phyloP scores from a whole-genome alignment of 2,329 filamentous ascomycete species.

The Pseudofabraea citricarpa region DNA sequence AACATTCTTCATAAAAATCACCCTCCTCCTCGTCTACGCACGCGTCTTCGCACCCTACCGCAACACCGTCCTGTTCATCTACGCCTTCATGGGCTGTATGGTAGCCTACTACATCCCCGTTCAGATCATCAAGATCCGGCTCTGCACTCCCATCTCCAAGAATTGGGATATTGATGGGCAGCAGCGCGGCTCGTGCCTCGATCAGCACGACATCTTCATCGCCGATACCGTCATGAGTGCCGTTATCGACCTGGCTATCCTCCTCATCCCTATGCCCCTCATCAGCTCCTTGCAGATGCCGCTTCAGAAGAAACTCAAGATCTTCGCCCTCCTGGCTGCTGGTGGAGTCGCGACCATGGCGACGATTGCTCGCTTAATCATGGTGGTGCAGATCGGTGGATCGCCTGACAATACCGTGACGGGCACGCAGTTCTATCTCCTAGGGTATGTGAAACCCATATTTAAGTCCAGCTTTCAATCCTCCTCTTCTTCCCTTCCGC shows the following conservation, averaged over 20 bases:
- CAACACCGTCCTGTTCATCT: constrained; percentile 22
- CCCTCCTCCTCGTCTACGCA: constrained; percentile 28
- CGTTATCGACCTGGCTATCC: constrained; percentile 27
- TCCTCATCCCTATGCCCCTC: constrained; percentile 27
- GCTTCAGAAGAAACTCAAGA: constrained; percentile 20
- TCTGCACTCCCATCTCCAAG: constrained; percentile 21
- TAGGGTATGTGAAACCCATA: constrained; percentile 2
- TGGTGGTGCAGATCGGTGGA: constrained; percentile 8
- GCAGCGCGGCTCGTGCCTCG: constrained; percentile 23
- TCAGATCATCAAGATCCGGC: constrained; percentile 21
- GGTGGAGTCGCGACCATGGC: background rate
- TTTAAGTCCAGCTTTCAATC: too few species aligned
- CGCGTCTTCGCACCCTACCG: constrained; percentile 25
- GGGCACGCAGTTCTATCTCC: constrained; percentile 10
- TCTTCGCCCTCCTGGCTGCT: background rate
- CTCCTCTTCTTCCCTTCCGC: too few species aligned
- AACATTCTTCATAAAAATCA: constrained; percentile 28
- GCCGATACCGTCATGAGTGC: constrained; percentile 29
- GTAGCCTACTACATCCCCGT: constrained; percentile 24
- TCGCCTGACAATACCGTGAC: constrained; percentile 7
- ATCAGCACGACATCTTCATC: constrained; percentile 29
- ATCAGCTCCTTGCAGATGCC: constrained; percentile 29
- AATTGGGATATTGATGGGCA: constrained; percentile 18
- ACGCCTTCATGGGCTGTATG: constrained; percentile 23
- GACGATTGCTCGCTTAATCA: background rate